Conservation (phyloP, 371 early-diverging fungal genomes). For the Lichtheimia hyalospora region DNA sequence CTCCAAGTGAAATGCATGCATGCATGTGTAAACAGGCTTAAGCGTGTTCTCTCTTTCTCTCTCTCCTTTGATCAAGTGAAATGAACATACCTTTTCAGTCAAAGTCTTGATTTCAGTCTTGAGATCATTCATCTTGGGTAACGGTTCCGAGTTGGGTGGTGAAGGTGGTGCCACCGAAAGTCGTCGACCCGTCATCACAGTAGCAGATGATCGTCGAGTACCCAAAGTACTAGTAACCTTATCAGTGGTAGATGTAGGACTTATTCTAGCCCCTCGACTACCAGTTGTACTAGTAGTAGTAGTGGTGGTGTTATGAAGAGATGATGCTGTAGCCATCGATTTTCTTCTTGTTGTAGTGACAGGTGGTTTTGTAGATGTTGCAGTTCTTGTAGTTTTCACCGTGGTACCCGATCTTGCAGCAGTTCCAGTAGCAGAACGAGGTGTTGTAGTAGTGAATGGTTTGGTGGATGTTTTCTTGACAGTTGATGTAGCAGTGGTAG, state of each 20-base stretch:
- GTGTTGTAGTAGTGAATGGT: not conserved
- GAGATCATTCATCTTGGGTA: not conserved
- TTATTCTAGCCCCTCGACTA: not conserved
- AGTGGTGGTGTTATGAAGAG: not conserved
- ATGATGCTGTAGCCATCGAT: not conserved
- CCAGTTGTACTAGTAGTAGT: not conserved
- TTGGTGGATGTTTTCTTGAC: not conserved
- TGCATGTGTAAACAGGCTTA: not conserved
- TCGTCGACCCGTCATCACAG: not conserved
- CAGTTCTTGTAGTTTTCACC: not conserved
- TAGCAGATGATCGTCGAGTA: not conserved
- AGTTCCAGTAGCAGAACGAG: not conserved
- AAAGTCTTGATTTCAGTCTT: slow-evolving; percentile 10
- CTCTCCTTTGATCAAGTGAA: not conserved
- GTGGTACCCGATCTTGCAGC: not conserved
- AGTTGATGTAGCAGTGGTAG: not conserved
- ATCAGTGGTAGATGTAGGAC: not conserved
- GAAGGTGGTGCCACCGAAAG: not conserved
- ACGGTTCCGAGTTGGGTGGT: not conserved
- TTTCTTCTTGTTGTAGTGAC: not conserved
- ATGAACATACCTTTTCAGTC: slow-evolving; percentile 5
- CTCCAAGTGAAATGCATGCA: no score
- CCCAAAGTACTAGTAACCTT: not conserved
- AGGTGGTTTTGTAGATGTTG: not conserved
- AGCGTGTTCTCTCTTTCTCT: not conserved